Evolutionary conservation across 106 monocot genomes (phyloP).

Genomic region (Dendrobium officinale): DNA sequence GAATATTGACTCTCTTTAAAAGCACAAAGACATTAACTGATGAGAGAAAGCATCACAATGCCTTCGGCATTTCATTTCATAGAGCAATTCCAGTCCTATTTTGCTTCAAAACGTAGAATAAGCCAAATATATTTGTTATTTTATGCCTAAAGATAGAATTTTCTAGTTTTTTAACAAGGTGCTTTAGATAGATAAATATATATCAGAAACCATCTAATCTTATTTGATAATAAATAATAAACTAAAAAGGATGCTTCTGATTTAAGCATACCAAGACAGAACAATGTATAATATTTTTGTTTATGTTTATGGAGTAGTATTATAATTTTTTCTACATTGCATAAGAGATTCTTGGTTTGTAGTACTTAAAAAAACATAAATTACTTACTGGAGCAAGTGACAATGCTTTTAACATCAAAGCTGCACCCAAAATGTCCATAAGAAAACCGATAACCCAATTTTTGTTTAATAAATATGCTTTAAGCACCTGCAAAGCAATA

Average conservation of each 20-base stretch:
- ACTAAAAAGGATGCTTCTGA: neutral
- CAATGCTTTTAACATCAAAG: conserved; percentile 82
- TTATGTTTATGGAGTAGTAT: neutral
- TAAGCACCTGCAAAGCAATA: conserved; percentile 53
- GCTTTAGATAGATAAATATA: neutral
- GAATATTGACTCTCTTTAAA: neutral
- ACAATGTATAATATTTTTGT: neutral
- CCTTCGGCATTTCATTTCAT: neutral
- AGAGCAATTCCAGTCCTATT: neutral
- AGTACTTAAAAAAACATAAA: neutral
- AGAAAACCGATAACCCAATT: conserved; percentile 75
- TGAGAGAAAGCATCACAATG: neutral
- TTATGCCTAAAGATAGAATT: neutral
- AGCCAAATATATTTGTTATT: neutral
- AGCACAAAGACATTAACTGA: neutral
- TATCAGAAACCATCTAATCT: neutral
- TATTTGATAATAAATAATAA: neutral
- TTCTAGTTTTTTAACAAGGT: neutral
- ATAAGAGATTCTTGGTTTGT: neutral
- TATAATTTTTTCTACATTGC: neutral
- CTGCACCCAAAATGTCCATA: conserved; percentile 80
- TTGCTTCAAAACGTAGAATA: neutral
- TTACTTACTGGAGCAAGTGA: conserved; percentile 80
- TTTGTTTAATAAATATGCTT: conserved; percentile 77
- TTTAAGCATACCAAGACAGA: neutral